Conservation (phyloP, 176 grass and related monocot species). For the Oryza officinalis region DNA sequence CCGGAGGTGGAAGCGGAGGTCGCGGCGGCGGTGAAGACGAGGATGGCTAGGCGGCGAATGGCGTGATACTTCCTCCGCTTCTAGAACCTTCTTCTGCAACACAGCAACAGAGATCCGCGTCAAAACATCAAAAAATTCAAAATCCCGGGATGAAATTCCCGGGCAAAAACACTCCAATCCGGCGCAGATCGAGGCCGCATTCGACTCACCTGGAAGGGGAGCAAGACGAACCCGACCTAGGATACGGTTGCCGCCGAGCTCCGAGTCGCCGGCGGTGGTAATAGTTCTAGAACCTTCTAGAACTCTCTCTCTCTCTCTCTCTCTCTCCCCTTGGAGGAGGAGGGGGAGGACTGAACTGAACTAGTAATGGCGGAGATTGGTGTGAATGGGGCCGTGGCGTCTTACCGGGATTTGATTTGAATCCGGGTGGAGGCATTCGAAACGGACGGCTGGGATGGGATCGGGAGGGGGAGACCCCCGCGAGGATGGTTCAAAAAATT, state of each 20-base stretch:
- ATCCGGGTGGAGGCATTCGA: slow-evolving; percentile 19
- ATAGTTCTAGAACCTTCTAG: slow-evolving; percentile 40
- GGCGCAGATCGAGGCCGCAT: background rate
- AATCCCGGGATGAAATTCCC: background rate
- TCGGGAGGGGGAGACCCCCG: background rate
- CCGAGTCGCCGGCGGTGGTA: too few relatives aligned
- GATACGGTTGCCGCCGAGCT: background rate
- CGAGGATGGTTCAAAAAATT: slow-evolving; percentile 40
- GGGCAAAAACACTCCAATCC: background rate
- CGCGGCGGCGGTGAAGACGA: slow-evolving; percentile 47
- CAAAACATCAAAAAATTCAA: slow-evolving; percentile 6
- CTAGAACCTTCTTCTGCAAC: background rate
- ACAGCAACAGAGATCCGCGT: background rate
- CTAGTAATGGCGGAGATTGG: background rate
- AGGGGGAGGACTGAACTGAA: background rate
- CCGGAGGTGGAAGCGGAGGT: slow-evolving; percentile 28
- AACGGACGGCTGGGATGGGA: slow-evolving; percentile 49
- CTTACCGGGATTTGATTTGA: slow-evolving; percentile 30
- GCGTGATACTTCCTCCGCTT: background rate
- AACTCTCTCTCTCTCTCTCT: background rate
- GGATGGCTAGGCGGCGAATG: slow-evolving; percentile 45
- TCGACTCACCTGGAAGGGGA: background rate
- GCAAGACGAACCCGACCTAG: background rate
- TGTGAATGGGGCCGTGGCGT: background rate
- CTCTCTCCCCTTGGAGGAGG: background rate